Base-by-base conservation (phyloP, 176 grass and related monocot species). In the Musa itinerans region DNA sequence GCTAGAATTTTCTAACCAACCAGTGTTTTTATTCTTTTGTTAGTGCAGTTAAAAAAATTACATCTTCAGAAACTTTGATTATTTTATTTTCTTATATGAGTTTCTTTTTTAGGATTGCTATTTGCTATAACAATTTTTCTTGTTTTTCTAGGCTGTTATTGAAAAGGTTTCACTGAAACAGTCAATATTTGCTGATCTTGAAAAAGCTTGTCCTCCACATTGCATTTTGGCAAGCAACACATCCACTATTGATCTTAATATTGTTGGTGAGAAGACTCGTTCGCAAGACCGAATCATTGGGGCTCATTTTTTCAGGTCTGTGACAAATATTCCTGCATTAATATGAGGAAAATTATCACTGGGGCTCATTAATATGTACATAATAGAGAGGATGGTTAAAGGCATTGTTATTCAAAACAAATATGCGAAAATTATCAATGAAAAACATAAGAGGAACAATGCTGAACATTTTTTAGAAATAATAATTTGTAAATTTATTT, bases 261-360 rank as follows among this genome's bases (percentile, higher is more conserved):
- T 94, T 81, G 68, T 99, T 62, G 95, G 95, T 20, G 85, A 91
- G 78, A 93, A 84, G 84, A 99, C 90, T 79, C 74, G 76, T 62
- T 87, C 90, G 74, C 95, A 94, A 86, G 86, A 99, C 34, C 84
- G 95, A 59, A 94, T 99, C 81, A 81, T 94, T 52, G 95, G 95
- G 76, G 90, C 95, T 77, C 95, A 99, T 87, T 99, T 99, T 83
- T 99, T 99, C 86, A 99, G 95, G 95, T 99, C 62, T 12, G 84
- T 69, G 19, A 17, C 70, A 74, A 54, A 72, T 80, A 70, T 14
- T 65, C 23, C 50, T 68, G 1, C 23, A n/a, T 78, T 55, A 76
- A 51, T 53, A 51, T 76, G 70, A 68, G 49, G 3, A 48, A 68
- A 1, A 71, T 51, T 19, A 72, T 43, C 34, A 43, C 34, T 43